Percentiles rank a stretch among this genome's conserved stretches.
Conservation (phyloP, 768 basidiomycete species). For the Rhizopogon salebrosus region DNA sequence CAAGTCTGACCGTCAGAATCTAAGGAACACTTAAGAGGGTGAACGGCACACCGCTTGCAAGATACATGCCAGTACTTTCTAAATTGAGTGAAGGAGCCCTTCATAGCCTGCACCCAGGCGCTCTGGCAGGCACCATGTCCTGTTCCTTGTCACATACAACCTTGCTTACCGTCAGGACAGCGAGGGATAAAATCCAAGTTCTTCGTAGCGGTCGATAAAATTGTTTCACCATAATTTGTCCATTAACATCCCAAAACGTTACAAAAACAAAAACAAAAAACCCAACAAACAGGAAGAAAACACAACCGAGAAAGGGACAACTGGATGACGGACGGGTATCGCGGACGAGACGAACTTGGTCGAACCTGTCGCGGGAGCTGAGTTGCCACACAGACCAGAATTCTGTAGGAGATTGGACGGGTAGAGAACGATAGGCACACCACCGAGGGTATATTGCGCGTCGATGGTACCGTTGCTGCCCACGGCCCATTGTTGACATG, state of each 20-base stretch:
- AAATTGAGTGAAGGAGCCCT: no score
- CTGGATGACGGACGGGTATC: neutral
- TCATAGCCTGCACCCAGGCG: no score
- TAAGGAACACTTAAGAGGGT: no score
- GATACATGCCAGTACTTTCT: no score
- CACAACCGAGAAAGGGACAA: neutral
- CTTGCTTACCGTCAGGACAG: no score
- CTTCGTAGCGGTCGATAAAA: neutral
- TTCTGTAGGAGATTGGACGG: conserved; percentile 31
- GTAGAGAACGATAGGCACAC: conserved; percentile 52
- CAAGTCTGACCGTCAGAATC: no score
- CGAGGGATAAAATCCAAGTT: neutral
- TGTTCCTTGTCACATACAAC: no score
- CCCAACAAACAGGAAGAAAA: conserved; percentile 6
- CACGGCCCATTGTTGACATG: conserved; percentile 63
- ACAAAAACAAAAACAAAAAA: conserved; percentile 1
- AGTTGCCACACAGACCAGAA: conserved; percentile 34
- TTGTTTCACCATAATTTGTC: neutral
- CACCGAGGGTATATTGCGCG: conserved; percentile 60
- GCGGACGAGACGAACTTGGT: conserved; percentile 5
- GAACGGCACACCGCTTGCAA: no score
- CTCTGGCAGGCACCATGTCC: no score
- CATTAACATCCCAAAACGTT: neutral
- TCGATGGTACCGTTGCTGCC: conserved; percentile 61
- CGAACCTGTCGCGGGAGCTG: neutral